Conservation (phyloP, 2,329 filamentous ascomycete genomes). For the Fusarium lateritium region DNA sequence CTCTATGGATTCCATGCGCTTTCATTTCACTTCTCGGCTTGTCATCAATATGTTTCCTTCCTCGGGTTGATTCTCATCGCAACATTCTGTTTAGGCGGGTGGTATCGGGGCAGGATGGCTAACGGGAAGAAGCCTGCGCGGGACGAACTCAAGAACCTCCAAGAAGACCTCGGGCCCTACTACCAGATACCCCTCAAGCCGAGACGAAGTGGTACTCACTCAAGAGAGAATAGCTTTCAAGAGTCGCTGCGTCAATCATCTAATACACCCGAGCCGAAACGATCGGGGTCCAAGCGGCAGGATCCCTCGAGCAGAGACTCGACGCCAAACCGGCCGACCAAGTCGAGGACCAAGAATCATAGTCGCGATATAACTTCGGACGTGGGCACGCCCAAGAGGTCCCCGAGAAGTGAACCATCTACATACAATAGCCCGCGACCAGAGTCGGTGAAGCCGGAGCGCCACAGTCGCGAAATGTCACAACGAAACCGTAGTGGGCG, state of each 20-base stretch:
- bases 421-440: constrained; percentile 39
- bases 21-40: constrained; percentile 12
- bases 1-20: constrained; percentile 19
- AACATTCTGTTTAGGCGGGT: constrained; percentile 50
- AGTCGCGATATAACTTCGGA: constrained; percentile 40
- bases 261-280: constrained; percentile 47
- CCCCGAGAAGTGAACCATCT: constrained; percentile 41
- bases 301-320: constrained; percentile 49
- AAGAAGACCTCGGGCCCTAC: constrained; percentile 54
- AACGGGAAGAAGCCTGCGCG: constrained; percentile 53
- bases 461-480: constrained; percentile 55
- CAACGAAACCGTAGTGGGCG: constrained; percentile 62
- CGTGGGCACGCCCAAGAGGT: constrained; percentile 45
- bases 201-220: constrained; percentile 45
- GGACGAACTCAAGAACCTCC: constrained; percentile 54
- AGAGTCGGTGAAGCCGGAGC: constrained; percentile 45
- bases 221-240: constrained; percentile 45
- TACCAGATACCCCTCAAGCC: constrained; percentile 49
- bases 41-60: constrained; percentile 39
- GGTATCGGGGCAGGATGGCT: constrained; percentile 54
- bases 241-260: constrained; percentile 44
- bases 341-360: constrained; percentile 42
- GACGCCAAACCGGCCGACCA: constrained; percentile 44
- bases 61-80: constrained; percentile 52
- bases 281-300: constrained; percentile 43